phyloP scores from a whole-genome alignment of 164 flowering plant species.

The Malania oleifera region DNA sequence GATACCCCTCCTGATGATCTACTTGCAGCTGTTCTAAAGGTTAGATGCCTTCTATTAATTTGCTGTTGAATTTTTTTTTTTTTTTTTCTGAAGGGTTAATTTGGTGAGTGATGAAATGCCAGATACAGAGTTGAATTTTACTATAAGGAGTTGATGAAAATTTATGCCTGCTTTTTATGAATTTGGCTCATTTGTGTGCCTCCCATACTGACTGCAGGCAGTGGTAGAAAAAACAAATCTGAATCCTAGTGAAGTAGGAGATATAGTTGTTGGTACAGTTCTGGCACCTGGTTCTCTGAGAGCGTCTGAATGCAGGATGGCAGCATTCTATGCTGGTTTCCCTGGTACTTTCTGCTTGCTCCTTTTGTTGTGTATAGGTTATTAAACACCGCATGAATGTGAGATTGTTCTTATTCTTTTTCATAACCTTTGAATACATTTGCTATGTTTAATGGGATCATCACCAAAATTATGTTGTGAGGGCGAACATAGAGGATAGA shows the following conservation, averaged over 20 bases:
- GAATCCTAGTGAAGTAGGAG: slow-evolving; percentile 63
- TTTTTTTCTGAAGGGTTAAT: no score
- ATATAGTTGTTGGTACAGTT: slow-evolving; percentile 75
- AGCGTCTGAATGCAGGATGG: slow-evolving; percentile 69
- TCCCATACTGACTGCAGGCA: slow-evolving; percentile 27
- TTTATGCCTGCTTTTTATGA: background rate
- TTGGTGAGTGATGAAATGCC: background rate
- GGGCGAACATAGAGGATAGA: no score
- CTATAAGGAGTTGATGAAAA: background rate
- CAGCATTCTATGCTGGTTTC: slow-evolving; percentile 75
- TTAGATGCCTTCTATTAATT: slow-evolving; percentile 12
- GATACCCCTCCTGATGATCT: slow-evolving; percentile 69
- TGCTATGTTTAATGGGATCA: background rate
- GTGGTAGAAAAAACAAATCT: slow-evolving; percentile 52
- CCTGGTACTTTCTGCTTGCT: slow-evolving; percentile 41
- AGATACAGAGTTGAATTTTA: background rate
- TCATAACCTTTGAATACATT: background rate
- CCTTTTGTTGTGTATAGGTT: background rate
- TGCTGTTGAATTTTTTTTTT: no score
- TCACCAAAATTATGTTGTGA: no score
- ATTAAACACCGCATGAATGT: background rate
- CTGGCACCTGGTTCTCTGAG: slow-evolving; percentile 62
- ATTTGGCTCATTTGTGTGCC: background rate
- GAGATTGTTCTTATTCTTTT: background rate
- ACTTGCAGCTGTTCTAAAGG: slow-evolving; percentile 63